Evolutionary conservation across 1,139 yeast species (phyloP).

Genomic region (Lodderomyces theae): DNA sequence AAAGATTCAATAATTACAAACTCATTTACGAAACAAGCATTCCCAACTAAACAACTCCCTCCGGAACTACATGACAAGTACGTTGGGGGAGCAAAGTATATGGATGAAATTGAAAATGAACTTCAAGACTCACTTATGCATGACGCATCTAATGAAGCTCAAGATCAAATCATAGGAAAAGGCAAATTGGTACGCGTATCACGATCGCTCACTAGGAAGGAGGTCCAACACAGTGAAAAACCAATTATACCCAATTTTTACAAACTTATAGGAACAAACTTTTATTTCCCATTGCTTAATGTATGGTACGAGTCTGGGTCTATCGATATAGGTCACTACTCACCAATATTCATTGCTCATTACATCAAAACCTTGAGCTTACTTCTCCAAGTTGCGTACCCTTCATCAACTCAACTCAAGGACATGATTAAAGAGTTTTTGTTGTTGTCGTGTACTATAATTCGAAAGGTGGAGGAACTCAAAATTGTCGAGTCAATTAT

Average conservation of each 20-base stretch:
- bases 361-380: slow-evolving; percentile 58
- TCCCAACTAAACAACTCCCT: slow-evolving; percentile 50
- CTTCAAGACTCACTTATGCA: slow-evolving; percentile 36
- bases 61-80: slow-evolving; percentile 40
- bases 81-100: slow-evolving; percentile 12
- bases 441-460: slow-evolving; percentile 31
- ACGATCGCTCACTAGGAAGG: slow-evolving; percentile 8
- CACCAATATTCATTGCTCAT: slow-evolving; percentile 55
- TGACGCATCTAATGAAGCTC: slow-evolving; percentile 40
- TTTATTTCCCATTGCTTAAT: slow-evolving; percentile 56
- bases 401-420: slow-evolving; percentile 45
- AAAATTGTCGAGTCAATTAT: slow-evolving; percentile 45
- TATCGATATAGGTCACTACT: slow-evolving; percentile 52
- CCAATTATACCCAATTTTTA: slow-evolving; percentile 36
- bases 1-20: slow-evolving; percentile 44
- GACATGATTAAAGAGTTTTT: slow-evolving; percentile 61
- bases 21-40: slow-evolving; percentile 28
- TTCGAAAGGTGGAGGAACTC: slow-evolving; percentile 28
- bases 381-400: slow-evolving; percentile 56
- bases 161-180: slow-evolving; percentile 34
- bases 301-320: slow-evolving; percentile 49
- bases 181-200: slow-evolving; percentile 56
- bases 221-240: slow-evolving; percentile 1
- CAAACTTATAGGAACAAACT: slow-evolving; percentile 41
- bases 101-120: slow-evolving; percentile 9